These are phyloP conservation scores for Onygenales sp. DNA, from an alignment of 2,329 filamentous ascomycete species.

Conservation along the genomic window DNA sequence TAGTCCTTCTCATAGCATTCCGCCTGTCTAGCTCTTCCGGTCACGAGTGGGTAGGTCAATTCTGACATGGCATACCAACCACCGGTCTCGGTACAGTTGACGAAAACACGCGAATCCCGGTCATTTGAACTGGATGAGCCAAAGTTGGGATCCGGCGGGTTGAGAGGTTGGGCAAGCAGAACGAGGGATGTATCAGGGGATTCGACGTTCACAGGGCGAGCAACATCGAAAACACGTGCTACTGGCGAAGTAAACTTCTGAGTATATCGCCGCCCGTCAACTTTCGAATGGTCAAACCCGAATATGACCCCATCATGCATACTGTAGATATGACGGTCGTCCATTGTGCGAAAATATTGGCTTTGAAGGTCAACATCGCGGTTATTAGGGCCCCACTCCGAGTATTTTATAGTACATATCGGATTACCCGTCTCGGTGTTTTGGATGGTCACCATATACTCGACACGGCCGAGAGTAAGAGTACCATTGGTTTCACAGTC, in stretches of 20 bases:
- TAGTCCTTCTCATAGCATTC: slow-evolving; percentile 48
- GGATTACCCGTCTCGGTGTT: slow-evolving; percentile 61
- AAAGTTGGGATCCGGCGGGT: slow-evolving; percentile 43
- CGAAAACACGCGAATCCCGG: slow-evolving; percentile 60
- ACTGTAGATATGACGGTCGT: slow-evolving; percentile 81
- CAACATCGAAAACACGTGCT: slow-evolving; percentile 80
- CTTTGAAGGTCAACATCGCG: slow-evolving; percentile 77
- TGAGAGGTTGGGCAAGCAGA: slow-evolving; percentile 73
- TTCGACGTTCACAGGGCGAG: slow-evolving; percentile 60
- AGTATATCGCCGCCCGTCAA: slow-evolving; percentile 51
- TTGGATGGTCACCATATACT: slow-evolving; percentile 83
- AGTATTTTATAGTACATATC: slow-evolving; percentile 83
- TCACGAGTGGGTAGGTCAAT: slow-evolving; percentile 72
- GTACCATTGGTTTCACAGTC: slow-evolving; percentile 75
- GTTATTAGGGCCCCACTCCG: slow-evolving; percentile 91
- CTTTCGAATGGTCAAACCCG: slow-evolving; percentile 60
- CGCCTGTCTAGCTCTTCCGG: slow-evolving; percentile 54
- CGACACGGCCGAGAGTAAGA: slow-evolving; percentile 72
- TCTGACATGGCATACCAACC: slow-evolving; percentile 95
- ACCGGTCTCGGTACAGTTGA: slow-evolving; percentile 78
- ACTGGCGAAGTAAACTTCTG: slow-evolving; percentile 68
- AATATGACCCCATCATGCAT: slow-evolving; percentile 77
- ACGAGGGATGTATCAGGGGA: slow-evolving; percentile 65
- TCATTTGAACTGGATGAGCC: slow-evolving; percentile 32
- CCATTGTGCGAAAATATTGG: slow-evolving; percentile 71